phyloP scores from a whole-genome alignment of 225 moss, liverwort and hornwort species.

The Polytrichum formosum region DNA sequence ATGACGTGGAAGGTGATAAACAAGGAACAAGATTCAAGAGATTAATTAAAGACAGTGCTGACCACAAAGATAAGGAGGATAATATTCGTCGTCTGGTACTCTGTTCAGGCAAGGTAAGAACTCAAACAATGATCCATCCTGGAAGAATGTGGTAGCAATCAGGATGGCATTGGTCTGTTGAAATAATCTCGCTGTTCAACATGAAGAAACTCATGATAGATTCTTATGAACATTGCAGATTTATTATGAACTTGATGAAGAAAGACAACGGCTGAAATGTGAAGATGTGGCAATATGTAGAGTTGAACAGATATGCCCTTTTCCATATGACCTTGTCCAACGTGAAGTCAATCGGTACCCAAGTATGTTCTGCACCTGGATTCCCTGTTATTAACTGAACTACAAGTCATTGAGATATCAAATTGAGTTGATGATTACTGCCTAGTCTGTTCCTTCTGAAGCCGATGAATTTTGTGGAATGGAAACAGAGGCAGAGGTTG shows the following conservation, averaged over 20 bases:
- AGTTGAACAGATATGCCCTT: slow-evolving; percentile 86
- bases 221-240: slow-evolving; percentile 37
- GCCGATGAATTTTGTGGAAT: too few relatives aligned
- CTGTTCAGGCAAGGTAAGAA: slow-evolving; percentile 78
- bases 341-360: slow-evolving; percentile 76
- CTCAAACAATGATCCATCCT: neutral
- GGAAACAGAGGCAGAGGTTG: slow-evolving; percentile 71
- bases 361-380: slow-evolving; percentile 30
- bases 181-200: too few relatives aligned
- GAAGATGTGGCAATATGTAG: slow-evolving; percentile 87
- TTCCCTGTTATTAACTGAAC: too few relatives aligned
- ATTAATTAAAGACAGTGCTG: slow-evolving; percentile 67
- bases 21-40: slow-evolving; percentile 75
- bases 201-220: too few relatives aligned
- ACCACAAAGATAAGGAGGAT: slow-evolving; percentile 57
- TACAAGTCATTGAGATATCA: too few relatives aligned
- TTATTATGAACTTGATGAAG: slow-evolving; percentile 88
- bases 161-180: too few relatives aligned
- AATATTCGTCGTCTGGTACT: slow-evolving; percentile 70
- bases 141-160: too few relatives aligned
- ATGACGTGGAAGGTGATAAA: slow-evolving; percentile 58
- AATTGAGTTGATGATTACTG: neutral
- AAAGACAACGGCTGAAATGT: slow-evolving; percentile 50
- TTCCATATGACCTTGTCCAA: slow-evolving; percentile 75
- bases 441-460: neutral